Conservation (phyloP, 768 basidiomycete species). For the Cystoderma amianthinum region DNA sequence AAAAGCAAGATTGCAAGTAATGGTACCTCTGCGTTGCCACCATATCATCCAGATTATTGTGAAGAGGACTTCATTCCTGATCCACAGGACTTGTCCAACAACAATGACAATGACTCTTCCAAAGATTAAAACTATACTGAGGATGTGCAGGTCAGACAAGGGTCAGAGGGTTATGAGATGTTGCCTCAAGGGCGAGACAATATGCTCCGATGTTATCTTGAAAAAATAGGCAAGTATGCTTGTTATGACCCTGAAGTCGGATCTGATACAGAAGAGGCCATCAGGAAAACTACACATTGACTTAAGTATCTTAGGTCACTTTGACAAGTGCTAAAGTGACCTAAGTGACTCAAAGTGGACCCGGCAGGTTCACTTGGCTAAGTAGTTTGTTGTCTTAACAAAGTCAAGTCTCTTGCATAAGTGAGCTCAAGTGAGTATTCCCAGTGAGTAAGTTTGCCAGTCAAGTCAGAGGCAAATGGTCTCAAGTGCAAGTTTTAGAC, state of each 20-base stretch:
- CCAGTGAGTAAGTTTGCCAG: too few species aligned
- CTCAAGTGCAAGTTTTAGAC: too few species aligned
- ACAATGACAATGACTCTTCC: slow-evolving; percentile 22
- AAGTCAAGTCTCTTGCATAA: too few species aligned
- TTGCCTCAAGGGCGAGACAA: slow-evolving; percentile 54
- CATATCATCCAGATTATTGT: slow-evolving; percentile 71
- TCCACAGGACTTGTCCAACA: slow-evolving; percentile 15
- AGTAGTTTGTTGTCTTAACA: too few species aligned
- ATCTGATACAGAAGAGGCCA: slow-evolving; percentile 38
- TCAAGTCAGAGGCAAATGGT: too few species aligned
- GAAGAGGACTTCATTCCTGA: slow-evolving; percentile 26
- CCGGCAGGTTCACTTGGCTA: too few species aligned
- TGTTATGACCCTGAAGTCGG: slow-evolving; percentile 58
- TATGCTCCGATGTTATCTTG: slow-evolving; percentile 53
- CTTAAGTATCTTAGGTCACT: too few species aligned
- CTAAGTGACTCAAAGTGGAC: too few species aligned
- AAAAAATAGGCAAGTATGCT: slow-evolving; percentile 51
- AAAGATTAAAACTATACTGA: slow-evolving; percentile 14
- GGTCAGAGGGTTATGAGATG: slow-evolving; percentile 83
- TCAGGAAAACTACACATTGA: too few species aligned
- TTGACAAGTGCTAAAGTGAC: too few species aligned
- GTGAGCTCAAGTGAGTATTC: too few species aligned
- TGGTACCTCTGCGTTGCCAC: slow-evolving; percentile 50
- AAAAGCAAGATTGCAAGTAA: slow-evolving; percentile 2
- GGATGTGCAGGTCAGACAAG: slow-evolving; percentile 41